Evolutionary conservation across 306 rosid species (phyloP).

Genomic region (Ormosia emarginata): DNA sequence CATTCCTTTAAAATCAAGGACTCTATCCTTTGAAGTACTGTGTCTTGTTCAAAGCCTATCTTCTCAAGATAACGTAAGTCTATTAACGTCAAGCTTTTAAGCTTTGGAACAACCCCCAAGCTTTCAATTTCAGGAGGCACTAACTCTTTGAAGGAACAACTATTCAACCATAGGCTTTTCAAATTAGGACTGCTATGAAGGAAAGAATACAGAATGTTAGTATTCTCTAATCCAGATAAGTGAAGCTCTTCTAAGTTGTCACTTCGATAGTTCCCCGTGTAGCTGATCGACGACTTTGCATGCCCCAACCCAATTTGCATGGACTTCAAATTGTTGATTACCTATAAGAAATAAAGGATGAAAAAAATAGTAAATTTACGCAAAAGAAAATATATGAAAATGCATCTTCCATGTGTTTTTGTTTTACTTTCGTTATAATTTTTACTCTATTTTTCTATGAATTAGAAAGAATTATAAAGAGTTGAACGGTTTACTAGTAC

Average conservation of each 20-base stretch:
- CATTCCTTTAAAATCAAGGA: neutral
- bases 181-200: conserved; percentile 13
- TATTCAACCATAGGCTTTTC: neutral
- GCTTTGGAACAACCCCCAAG: conserved; percentile 12
- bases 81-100: neutral
- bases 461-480: neutral
- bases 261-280: neutral
- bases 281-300: neutral
- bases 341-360: neutral
- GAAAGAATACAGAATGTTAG: neutral
- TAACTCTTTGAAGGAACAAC: neutral
- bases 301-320: neutral
- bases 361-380: neutral
- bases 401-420: neutral
- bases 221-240: neutral
- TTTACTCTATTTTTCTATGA: neutral
- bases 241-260: neutral
- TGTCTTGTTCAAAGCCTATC: conserved; percentile 4
- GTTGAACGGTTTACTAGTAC: neutral
- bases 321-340: neutral
- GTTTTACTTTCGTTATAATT: neutral
- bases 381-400: neutral
- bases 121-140: neutral
- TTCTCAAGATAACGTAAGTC: neutral
- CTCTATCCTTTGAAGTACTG: neutral